These are phyloP conservation scores for Euphorbia celastroides DNA, from an alignment of 441 rosid genomes.

Conservation along the genomic window DNA sequence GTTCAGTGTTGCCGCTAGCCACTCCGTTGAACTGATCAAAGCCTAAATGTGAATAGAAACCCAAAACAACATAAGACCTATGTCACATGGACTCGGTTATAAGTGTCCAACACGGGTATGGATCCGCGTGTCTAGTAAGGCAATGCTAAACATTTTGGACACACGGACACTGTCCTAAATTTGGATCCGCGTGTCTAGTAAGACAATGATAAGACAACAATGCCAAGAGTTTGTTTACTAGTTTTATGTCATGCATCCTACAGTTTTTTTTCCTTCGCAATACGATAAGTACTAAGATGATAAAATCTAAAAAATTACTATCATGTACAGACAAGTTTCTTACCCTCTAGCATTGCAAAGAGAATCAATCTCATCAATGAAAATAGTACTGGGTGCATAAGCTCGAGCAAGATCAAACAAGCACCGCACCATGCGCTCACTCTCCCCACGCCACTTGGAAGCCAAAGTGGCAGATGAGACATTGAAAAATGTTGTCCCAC, in stretches of 20 bases:
- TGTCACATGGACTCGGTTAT: too few species aligned
- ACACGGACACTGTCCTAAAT: too few species aligned
- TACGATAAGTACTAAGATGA: too few species aligned
- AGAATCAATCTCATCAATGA: slow-evolving; percentile 83
- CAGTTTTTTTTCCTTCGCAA: not conserved
- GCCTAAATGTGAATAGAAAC: too few species aligned
- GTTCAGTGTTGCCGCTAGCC: too few species aligned
- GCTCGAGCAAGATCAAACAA: slow-evolving; percentile 86
- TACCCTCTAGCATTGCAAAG: slow-evolving; percentile 81
- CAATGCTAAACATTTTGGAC: too few species aligned
- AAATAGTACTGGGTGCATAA: slow-evolving; percentile 85
- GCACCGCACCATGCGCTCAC: slow-evolving; percentile 90
- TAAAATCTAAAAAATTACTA: too few species aligned
- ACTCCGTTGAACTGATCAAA: too few species aligned
- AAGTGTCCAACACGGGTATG: too few species aligned
- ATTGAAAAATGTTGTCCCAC: slow-evolving; percentile 74
- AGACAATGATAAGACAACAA: not conserved
- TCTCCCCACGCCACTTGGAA: slow-evolving; percentile 90
- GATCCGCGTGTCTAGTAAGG: too few species aligned
- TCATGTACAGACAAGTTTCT: slow-evolving; percentile 12
- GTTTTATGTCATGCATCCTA: not conserved
- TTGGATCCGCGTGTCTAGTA: too few species aligned
- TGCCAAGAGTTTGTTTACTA: not conserved
- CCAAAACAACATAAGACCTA: too few species aligned
- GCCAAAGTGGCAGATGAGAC: slow-evolving; percentile 84